A percentile compares a stretch with the other conserved stretches of the same genome.
These are phyloP conservation scores for Candida verbasci DNA, from an alignment of 805 yeast genomes.

Conservation along the genomic window DNA sequence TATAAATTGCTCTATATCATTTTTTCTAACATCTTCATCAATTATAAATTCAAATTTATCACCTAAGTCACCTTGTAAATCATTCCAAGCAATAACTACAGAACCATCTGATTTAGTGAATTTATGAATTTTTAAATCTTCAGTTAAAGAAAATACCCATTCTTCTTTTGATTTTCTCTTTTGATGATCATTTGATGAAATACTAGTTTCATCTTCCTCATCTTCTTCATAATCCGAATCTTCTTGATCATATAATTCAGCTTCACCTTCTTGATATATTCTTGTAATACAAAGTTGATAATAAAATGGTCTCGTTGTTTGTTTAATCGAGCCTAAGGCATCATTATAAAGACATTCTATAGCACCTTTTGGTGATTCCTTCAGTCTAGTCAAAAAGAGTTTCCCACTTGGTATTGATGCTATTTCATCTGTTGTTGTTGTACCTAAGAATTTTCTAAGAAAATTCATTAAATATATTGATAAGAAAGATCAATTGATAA, in stretches of 20 bases:
- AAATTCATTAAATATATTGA: conserved; percentile 78
- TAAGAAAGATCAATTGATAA: too few species aligned
- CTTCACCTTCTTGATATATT: conserved; percentile 66
- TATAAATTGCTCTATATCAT: conserved; percentile 59
- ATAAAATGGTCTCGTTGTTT: conserved; percentile 59
- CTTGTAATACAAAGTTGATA: conserved; percentile 70
- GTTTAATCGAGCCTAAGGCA: conserved; percentile 68
- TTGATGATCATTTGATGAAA: conserved; percentile 17
- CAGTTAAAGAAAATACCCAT: conserved; percentile 64
- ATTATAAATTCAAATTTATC: conserved; percentile 80
- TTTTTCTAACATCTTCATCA: conserved; percentile 52
- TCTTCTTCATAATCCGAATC: conserved; percentile 43
- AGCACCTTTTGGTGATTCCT: conserved; percentile 81
- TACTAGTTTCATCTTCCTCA: conserved; percentile 18
- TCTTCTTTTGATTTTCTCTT: conserved; percentile 47
- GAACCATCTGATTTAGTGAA: conserved; percentile 50
- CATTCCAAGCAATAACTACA: conserved; percentile 71
- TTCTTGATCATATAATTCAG: conserved; percentile 35
- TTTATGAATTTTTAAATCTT: conserved; percentile 53
- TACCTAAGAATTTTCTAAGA: conserved; percentile 57
- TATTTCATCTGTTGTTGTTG: conserved; percentile 54
- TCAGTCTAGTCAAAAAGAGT: conserved; percentile 67
- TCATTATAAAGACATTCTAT: conserved; percentile 79
- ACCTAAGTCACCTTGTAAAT: conserved; percentile 79
- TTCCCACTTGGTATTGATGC: conserved; percentile 75